These are phyloP conservation scores for Venturia nashicola DNA, from an alignment of 2,329 filamentous ascomycete species.

Conservation along the genomic window DNA sequence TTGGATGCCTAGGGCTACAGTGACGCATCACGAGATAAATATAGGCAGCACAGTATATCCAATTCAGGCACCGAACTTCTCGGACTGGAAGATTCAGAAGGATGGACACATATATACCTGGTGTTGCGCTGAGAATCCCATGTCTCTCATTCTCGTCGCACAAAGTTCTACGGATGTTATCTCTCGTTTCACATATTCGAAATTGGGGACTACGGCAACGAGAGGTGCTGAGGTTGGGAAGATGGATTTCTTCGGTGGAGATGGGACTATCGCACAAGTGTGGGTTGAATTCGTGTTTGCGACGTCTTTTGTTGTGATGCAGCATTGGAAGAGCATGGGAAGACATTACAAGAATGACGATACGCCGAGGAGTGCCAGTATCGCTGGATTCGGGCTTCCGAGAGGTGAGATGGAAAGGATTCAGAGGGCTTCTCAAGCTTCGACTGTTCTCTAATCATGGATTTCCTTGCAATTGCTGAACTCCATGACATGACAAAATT, in stretches of 20 bases:
- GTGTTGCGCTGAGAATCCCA: not conserved
- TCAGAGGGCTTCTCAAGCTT: not conserved
- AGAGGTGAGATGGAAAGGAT: not conserved
- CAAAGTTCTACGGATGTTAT: not conserved
- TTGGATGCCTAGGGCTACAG: constrained; percentile 8
- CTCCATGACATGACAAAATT: too few species aligned
- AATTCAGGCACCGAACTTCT: constrained; percentile 4
- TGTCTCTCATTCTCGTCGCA: not conserved
- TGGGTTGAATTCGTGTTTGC: constrained; percentile 4
- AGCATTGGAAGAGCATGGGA: constrained; percentile 9
- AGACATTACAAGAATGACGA: constrained; percentile 5
- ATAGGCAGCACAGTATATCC: not conserved
- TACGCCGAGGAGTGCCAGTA: not conserved
- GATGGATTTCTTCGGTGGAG: constrained; percentile 3
- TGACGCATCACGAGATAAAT: not conserved
- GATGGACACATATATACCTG: not conserved
- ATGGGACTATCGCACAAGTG: not conserved
- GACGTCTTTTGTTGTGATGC: not conserved
- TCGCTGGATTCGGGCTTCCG: not conserved
- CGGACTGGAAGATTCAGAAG: constrained; percentile 3
- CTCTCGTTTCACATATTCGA: constrained; percentile 9
- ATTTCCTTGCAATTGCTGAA: too few species aligned
- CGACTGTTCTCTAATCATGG: not conserved
- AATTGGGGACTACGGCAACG: constrained; percentile 1
- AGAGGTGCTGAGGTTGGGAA: constrained; percentile 8